Percentiles rank a stretch among this genome's conserved stretches.
Conservation (phyloP, 2,329 filamentous ascomycete genomes). For the Gyromitra esculenta region DNA sequence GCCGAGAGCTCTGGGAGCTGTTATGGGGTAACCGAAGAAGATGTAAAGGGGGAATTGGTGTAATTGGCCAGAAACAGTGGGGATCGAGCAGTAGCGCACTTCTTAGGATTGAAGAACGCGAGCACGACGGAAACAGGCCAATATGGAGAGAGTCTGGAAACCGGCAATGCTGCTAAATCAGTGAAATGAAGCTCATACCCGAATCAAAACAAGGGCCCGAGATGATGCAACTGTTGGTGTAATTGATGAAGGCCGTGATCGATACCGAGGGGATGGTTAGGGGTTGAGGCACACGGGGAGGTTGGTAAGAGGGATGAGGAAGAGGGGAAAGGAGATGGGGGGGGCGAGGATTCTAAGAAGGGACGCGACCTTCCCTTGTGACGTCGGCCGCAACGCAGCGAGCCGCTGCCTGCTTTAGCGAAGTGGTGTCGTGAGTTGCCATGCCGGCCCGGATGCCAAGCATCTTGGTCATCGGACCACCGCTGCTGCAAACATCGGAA, state of each 20-base stretch:
- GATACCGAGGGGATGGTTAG: not conserved
- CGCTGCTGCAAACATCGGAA: not conserved
- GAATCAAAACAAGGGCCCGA: not conserved
- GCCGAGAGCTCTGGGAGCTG: not conserved
- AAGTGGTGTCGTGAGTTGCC: not conserved
- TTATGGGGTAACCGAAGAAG: not conserved
- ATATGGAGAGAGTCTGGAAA: not conserved
- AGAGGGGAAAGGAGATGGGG: not conserved
- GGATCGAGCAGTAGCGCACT: not conserved
- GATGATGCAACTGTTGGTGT: not conserved
- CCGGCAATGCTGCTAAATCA: constrained; percentile 1
- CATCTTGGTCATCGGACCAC: not conserved
- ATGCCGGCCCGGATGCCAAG: constrained; percentile 26
- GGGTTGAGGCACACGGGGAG: not conserved
- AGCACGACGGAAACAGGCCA: not conserved
- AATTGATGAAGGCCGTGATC: not conserved
- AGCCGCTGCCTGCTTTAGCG: constrained; percentile 14
- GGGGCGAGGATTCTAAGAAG: not conserved
- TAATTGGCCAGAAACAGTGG: not conserved
- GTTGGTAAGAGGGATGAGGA: not conserved
- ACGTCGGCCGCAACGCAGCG: constrained; percentile 14
- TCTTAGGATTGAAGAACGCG: not conserved
- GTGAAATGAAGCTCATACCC: constrained; percentile 20
- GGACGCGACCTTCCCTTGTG: constrained; percentile 21
- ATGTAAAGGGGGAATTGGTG: not conserved